Evolutionary conservation across 2,329 filamentous ascomycete genomes (phyloP).

Genomic region (Alternaria infectoria): DNA sequence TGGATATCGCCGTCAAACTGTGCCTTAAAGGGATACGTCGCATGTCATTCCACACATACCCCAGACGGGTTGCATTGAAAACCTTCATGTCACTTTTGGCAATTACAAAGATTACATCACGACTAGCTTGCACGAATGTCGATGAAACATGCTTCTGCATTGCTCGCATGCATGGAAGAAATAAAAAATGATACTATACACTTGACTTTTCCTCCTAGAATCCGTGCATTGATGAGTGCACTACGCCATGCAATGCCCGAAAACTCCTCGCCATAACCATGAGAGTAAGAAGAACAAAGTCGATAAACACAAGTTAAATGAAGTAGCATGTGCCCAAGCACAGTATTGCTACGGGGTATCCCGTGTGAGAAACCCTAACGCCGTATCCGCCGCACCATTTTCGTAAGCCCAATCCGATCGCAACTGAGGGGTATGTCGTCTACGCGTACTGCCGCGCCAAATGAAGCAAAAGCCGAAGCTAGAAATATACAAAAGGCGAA

Average conservation of each 20-base stretch:
- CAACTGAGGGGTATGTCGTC: conserved; percentile 26
- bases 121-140: neutral
- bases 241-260: conserved; percentile 37
- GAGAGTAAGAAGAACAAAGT: conserved; percentile 27
- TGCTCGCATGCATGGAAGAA: conserved; percentile 7
- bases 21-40: neutral
- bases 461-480: conserved; percentile 32
- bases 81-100: neutral
- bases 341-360: conserved; percentile 36
- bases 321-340: conserved; percentile 23
- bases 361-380: conserved; percentile 35
- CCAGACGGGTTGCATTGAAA: neutral
- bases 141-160: conserved; percentile 7
- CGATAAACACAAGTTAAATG: conserved; percentile 24
- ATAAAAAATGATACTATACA: conserved; percentile 33
- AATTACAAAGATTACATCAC: neutral
- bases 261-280: conserved; percentile 37
- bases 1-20: neutral
- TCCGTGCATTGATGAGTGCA: conserved; percentile 18
- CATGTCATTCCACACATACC: neutral
- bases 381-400: conserved; percentile 28
- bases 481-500: conserved; percentile 29
- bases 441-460: conserved; percentile 27
- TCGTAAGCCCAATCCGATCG: conserved; percentile 21
- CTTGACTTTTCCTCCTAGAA: conserved; percentile 24